A percentile compares a stretch with the other conserved stretches of the same genome.
These are phyloP conservation scores for Wilhelminamyces savonicus DNA, from an alignment of 805 yeast genomes.

Conservation along the genomic window DNA sequence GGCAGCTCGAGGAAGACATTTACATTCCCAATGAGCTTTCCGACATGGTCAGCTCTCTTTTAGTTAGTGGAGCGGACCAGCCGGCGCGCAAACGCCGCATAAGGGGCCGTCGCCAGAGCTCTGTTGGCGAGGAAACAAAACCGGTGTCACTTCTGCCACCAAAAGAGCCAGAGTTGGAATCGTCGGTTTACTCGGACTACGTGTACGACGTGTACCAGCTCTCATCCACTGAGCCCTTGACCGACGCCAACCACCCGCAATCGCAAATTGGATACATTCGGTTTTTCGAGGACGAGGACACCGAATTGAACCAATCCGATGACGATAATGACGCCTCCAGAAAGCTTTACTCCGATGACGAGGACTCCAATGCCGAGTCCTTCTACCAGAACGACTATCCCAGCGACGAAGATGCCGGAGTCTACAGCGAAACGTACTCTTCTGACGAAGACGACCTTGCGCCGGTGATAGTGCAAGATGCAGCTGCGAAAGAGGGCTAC, in stretches of 20 bases:
- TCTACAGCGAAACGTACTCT: slow-evolving; percentile 10
- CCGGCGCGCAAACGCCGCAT: slow-evolving; percentile 8
- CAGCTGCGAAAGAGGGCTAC: slow-evolving; percentile 12
- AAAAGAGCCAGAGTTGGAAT: slow-evolving; percentile 35
- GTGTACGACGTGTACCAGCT: slow-evolving; percentile 80
- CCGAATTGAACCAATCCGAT: slow-evolving; percentile 27
- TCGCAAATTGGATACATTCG: slow-evolving; percentile 47
- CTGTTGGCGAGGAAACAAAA: slow-evolving; percentile 1
- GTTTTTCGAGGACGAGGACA: slow-evolving; percentile 51
- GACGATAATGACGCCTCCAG: slow-evolving; percentile 29
- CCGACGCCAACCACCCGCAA: slow-evolving; percentile 43
- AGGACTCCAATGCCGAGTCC: slow-evolving; percentile 87
- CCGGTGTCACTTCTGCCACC: not conserved
- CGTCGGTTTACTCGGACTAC: too few relatives aligned
- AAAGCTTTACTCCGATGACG: slow-evolving; percentile 53
- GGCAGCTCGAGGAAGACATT: slow-evolving; percentile 25
- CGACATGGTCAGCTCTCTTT: slow-evolving; percentile 66
- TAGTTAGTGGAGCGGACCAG: slow-evolving; percentile 18
- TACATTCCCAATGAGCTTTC: slow-evolving; percentile 53
- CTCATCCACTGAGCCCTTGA: slow-evolving; percentile 24
- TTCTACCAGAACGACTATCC: slow-evolving; percentile 93
- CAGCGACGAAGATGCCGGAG: slow-evolving; percentile 73
- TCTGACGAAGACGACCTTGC: not conserved
- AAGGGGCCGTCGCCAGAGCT: slow-evolving; percentile 3
- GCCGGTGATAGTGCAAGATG: slow-evolving; percentile 13